Evolutionary conservation across 768 basidiomycete species (phyloP).

Genomic region (Calocybe cyanea): DNA sequence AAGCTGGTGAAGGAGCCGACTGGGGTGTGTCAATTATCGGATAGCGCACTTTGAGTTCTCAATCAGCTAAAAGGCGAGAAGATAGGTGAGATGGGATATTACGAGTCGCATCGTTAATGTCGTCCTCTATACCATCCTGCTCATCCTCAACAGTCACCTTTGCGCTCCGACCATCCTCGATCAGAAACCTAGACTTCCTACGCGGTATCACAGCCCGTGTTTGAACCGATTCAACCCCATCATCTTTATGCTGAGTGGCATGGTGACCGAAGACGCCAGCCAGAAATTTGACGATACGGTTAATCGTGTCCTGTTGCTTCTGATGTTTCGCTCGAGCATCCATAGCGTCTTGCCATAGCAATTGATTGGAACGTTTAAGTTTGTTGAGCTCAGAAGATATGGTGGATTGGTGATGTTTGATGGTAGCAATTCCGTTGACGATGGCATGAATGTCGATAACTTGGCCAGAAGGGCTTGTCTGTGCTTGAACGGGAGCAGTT

Average conservation of each 20-base stretch:
- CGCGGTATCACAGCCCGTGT: slow-evolving; percentile 46
- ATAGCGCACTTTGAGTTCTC: slow-evolving; percentile 31
- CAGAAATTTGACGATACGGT: slow-evolving; percentile 90
- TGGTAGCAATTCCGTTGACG: slow-evolving; percentile 76
- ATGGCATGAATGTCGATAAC: slow-evolving; percentile 76
- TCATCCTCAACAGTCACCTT: slow-evolving; percentile 38
- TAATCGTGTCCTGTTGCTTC: slow-evolving; percentile 95
- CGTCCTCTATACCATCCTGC: slow-evolving; percentile 22
- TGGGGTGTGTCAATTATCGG: slow-evolving; percentile 46
- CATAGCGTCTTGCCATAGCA: slow-evolving; percentile 91
- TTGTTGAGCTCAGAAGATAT: slow-evolving; percentile 88
- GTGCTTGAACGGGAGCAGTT: slow-evolving; percentile 9
- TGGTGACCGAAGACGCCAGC: slow-evolving; percentile 83
- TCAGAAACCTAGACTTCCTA: slow-evolving; percentile 59
- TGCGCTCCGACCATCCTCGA: slow-evolving; percentile 48
- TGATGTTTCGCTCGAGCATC: slow-evolving; percentile 75
- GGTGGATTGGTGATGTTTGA: slow-evolving; percentile 90
- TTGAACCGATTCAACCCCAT: slow-evolving; percentile 22
- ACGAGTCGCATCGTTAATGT: neutral
- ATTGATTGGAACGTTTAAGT: slow-evolving; percentile 80
- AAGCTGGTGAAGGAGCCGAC: slow-evolving; percentile 30
- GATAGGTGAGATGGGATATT: slow-evolving; percentile 17
- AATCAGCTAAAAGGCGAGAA: slow-evolving; percentile 8
- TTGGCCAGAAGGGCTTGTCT: slow-evolving; percentile 34
- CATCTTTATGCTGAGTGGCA: slow-evolving; percentile 33